Percentiles rank a stretch among this genome's conserved stretches.
Conservation (phyloP, 2,329 filamentous ascomycete species). For the Pseudogymnoascus sp. region DNA sequence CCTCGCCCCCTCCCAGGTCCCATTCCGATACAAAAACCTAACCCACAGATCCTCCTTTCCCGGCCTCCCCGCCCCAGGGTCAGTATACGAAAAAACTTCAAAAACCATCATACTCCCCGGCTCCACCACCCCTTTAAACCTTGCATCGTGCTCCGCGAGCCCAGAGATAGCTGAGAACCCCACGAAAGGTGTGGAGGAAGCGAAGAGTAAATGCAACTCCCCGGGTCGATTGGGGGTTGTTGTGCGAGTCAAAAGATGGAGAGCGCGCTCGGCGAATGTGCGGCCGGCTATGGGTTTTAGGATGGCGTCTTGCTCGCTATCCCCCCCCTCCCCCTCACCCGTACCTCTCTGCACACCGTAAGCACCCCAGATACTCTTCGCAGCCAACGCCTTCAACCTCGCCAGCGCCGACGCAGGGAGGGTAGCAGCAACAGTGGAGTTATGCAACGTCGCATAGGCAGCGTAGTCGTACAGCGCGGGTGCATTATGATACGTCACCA, state of each 20-base stretch:
- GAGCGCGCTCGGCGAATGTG: constrained; percentile 39
- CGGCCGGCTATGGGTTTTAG: constrained; percentile 38
- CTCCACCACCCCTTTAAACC: constrained; percentile 43
- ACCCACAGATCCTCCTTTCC: not conserved
- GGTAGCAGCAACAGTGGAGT: constrained; percentile 31
- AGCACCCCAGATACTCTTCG: too few species aligned
- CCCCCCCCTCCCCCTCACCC: too few species aligned
- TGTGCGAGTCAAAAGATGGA: constrained; percentile 35
- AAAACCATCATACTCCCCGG: constrained; percentile 70
- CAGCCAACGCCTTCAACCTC: too few species aligned
- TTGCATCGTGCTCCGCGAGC: constrained; percentile 39
- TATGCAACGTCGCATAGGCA: constrained; percentile 44
- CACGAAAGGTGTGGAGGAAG: constrained; percentile 45
- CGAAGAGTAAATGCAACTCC: constrained; percentile 42
- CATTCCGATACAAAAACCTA: not conserved
- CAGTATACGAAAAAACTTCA: constrained; percentile 47
- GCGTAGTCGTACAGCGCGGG: constrained; percentile 52
- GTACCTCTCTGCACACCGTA: too few species aligned
- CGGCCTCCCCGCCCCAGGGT: constrained; percentile 8
- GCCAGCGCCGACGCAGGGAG: too few species aligned
- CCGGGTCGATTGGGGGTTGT: constrained; percentile 33
- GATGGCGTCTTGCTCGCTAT: too few species aligned
- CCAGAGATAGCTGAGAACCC: constrained; percentile 44
- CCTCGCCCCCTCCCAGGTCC: not conserved
- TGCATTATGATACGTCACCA: constrained; percentile 38